phyloP scores from a whole-genome alignment of 208 protist species.

The Crithidia bombi region DNA sequence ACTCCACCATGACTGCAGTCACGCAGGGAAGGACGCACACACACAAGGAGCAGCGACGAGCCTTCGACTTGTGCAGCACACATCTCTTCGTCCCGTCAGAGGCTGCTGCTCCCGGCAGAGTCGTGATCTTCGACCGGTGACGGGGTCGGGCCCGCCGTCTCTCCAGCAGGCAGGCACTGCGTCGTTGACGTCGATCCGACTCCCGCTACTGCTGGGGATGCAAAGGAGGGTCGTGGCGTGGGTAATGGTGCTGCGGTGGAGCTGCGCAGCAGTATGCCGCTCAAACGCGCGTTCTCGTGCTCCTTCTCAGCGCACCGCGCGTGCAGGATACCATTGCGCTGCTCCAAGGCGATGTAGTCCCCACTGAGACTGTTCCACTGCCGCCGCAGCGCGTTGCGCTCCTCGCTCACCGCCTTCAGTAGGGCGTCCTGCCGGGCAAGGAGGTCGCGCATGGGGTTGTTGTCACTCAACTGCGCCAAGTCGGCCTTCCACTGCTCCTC shows the following conservation, averaged over 20 bases:
- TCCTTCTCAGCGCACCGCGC: constrained; percentile 77
- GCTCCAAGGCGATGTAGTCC: constrained; percentile 73
- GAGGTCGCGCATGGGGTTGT: constrained; percentile 59
- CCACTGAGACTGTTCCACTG: constrained; percentile 59
- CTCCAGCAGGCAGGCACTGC: too few relatives aligned
- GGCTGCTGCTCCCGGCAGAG: too few relatives aligned
- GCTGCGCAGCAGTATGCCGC: constrained; percentile 36
- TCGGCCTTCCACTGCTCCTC: constrained; percentile 44
- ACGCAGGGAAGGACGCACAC: too few relatives aligned
- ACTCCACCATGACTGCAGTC: too few relatives aligned
- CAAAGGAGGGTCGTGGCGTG: not conserved
- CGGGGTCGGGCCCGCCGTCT: too few relatives aligned
- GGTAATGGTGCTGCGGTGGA: not conserved
- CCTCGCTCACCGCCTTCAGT: constrained; percentile 51
- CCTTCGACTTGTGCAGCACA: too few relatives aligned
- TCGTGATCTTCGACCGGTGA: too few relatives aligned
- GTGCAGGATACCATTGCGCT: constrained; percentile 74
- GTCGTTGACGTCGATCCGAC: too few relatives aligned
- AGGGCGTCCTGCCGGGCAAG: constrained; percentile 60
- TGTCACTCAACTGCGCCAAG: constrained; percentile 41
- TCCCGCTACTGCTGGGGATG: not conserved
- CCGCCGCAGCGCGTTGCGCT: constrained; percentile 57
- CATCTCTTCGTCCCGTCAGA: too few relatives aligned
- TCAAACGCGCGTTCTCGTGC: constrained; percentile 66
- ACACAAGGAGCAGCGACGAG: too few relatives aligned